These are phyloP conservation scores for Medicago lupulina DNA, from an alignment of 306 rosid species.

Conservation along the genomic window DNA sequence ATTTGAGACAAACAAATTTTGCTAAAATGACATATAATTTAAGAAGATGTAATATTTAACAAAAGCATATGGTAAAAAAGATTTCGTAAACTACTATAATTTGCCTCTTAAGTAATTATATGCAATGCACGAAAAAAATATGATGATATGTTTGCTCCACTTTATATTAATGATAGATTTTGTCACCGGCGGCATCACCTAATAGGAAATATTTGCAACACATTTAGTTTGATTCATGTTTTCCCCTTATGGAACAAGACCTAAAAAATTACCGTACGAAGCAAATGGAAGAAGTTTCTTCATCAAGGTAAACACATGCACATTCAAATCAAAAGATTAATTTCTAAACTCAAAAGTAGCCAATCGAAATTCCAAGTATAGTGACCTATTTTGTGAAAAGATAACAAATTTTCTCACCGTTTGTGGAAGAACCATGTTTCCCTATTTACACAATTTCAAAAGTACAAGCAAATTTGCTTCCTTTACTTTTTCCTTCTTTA, in stretches of 20 bases:
- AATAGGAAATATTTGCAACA: background rate
- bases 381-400: slow-evolving; percentile 35
- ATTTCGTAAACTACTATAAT: no score
- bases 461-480: slow-evolving; percentile 32
- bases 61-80: no score
- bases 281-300: slow-evolving; percentile 35
- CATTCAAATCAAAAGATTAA: slow-evolving; percentile 34
- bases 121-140: no score
- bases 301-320: slow-evolving; percentile 2
- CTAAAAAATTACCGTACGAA: slow-evolving; percentile 37
- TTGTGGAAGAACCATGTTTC: slow-evolving; percentile 33
- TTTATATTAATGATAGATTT: background rate
- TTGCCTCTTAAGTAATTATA: no score
- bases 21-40: no score
- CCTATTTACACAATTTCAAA: slow-evolving; percentile 47
- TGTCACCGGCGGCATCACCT: background rate
- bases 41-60: no score
- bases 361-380: slow-evolving; percentile 22
- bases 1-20: no score
- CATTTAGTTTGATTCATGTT: background rate
- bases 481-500: slow-evolving; percentile 43
- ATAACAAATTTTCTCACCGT: slow-evolving; percentile 30
- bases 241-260: slow-evolving; percentile 35
- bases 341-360: slow-evolving; percentile 32
- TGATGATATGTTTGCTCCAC: no score